Base-by-base conservation (phyloP, 495 filamentous ascomycete species). In the Hyaloscypha variabilis region DNA sequence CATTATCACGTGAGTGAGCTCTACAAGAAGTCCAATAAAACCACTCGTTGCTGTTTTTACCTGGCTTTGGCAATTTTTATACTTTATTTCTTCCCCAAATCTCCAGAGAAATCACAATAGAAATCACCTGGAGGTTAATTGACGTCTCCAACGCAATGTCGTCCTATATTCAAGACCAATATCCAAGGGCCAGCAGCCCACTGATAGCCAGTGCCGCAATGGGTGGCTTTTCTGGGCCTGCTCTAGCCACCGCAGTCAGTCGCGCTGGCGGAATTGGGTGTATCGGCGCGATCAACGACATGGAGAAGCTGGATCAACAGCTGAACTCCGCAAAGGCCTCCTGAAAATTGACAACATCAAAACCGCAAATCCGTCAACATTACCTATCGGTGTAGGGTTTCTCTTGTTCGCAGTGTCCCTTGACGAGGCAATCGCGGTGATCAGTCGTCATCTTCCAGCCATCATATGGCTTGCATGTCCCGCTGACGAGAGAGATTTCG, bases 381-480 rank as follows among this genome's bases (percentile, higher is more conserved):
- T 89, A n/a, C 85, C 87, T 4, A 70, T 90, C 28, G 88, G 86
- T 30, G 73, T 90, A 8, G 88, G 88, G 21, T 85, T 88, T 66
- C 82, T 86, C 52, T 69, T 80, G 30, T 88, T 83, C 83, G 78
- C 75, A 31, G 78, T 81, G 51, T 69, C 79, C 49, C 67, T 89
- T 13, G 62, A 64, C 10, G 28, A 50, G 21, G 60, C 77, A 0
- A 58, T 83, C 13, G 46, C 72, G 0, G 73, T 78, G 0, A 76
- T 90, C n/a, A 59, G 72, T 28, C 71, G 75, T n/a, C 79, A 79
- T 71, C 76, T 73, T 4, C 91, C 91, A 0, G 82, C 81, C 25
- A 90, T 88, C 1, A 81, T 81, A 8, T 93, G 91, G 91, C 75
- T 93, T 10, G 92, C 85, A 61, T 87, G 88, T 0, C 84, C 89